Percentiles rank a stretch among this genome's conserved stretches.
These are phyloP conservation scores for Phytophthora citrophthora DNA, from an alignment of 352 stramenopile genomes.

Conservation along the genomic window DNA sequence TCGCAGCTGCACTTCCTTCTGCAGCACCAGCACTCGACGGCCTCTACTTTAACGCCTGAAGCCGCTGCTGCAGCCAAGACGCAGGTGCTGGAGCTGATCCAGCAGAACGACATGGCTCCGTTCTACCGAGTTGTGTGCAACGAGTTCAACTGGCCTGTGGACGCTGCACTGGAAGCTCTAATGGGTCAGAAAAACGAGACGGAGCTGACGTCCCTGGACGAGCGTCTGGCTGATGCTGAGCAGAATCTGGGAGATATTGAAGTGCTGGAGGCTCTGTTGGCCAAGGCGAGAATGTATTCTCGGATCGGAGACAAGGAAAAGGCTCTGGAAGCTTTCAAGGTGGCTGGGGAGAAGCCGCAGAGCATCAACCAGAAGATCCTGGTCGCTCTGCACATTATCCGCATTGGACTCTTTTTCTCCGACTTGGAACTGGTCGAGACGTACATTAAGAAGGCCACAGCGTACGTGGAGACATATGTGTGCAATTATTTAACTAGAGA, in stretches of 20 bases:
- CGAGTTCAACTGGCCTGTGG: slow-evolving; percentile 75
- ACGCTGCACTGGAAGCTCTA: slow-evolving; percentile 54
- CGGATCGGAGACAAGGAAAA: slow-evolving; percentile 93
- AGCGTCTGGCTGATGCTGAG: slow-evolving; percentile 91
- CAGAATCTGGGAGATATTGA: slow-evolving; percentile 98
- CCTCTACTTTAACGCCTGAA: slow-evolving; percentile 39
- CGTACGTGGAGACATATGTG: slow-evolving; percentile 33
- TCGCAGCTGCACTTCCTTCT: slow-evolving; percentile 79
- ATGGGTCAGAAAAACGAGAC: slow-evolving; percentile 74
- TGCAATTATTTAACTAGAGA: background rate
- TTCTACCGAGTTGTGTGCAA: slow-evolving; percentile 80
- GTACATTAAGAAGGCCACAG: slow-evolving; percentile 90
- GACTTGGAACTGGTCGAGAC: slow-evolving; percentile 85
- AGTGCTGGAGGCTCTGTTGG: slow-evolving; percentile 95
- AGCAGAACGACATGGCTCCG: slow-evolving; percentile 72
- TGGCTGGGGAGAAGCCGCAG: slow-evolving; percentile 94
- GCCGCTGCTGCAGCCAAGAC: slow-evolving; percentile 52
- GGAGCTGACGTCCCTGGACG: slow-evolving; percentile 83
- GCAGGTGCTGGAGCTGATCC: slow-evolving; percentile 71
- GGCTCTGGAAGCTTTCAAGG: slow-evolving; percentile 91
- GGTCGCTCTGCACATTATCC: slow-evolving; percentile 94
- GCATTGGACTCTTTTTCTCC: slow-evolving; percentile 89
- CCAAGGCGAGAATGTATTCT: slow-evolving; percentile 94
- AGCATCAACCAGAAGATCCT: slow-evolving; percentile 98
- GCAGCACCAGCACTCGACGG: slow-evolving; percentile 66